Conservation (phyloP, 208 protist genomes). For the Trypanosoma cruzi region DNA sequence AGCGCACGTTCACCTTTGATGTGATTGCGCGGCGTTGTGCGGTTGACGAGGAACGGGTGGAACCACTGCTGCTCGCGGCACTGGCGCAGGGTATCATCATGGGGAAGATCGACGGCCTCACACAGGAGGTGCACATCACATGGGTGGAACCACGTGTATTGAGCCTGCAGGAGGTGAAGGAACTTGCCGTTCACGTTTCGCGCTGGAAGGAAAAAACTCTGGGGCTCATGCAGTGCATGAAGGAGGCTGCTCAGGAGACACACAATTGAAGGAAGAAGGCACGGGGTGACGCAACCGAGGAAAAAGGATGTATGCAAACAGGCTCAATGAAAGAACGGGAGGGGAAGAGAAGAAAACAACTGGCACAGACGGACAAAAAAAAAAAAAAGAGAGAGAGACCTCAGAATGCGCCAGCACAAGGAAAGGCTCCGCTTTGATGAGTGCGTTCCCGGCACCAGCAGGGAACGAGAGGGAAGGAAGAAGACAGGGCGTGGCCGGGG, state of each 20-base stretch:
- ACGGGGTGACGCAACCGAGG: neutral
- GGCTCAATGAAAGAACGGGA: neutral
- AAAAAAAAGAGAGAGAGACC: neutral
- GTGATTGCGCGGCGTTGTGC: conserved; percentile 71
- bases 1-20: conserved; percentile 89
- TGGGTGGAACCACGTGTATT: conserved; percentile 92
- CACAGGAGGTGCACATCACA: conserved; percentile 73
- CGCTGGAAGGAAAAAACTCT: conserved; percentile 73
- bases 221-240: conserved; percentile 47
- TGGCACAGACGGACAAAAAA: neutral
- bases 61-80: conserved; percentile 95
- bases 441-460: neutral
- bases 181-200: conserved; percentile 65
- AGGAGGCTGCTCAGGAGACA: conserved; percentile 32
- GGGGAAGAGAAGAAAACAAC: neutral
- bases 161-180: conserved; percentile 74
- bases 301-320: neutral
- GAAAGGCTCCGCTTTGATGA: neutral
- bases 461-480: neutral
- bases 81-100: conserved; percentile 94
- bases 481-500: neutral
- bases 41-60: conserved; percentile 74
- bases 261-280: conserved; percentile 10
- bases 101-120: conserved; percentile 94
- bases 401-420: neutral